These are phyloP conservation scores for Thraustochytrium striatum DNA, from an alignment of 352 stramenopile genomes.

Conservation along the genomic window DNA sequence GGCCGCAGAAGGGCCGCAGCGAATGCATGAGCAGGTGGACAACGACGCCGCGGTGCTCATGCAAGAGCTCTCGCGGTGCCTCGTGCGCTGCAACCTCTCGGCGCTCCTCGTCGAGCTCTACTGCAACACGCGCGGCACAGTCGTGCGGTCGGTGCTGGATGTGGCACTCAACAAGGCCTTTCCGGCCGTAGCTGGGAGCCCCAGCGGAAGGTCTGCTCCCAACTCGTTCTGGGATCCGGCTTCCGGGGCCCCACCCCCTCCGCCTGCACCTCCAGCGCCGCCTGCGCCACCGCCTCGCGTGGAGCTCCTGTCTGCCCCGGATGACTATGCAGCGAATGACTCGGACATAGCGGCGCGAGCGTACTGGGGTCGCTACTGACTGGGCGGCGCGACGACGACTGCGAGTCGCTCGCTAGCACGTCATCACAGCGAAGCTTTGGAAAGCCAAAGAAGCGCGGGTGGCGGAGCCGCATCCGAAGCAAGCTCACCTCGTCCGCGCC, in stretches of 20 bases:
- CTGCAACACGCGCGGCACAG: not conserved
- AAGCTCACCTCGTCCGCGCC: too few relatives aligned
- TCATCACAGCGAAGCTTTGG: too few relatives aligned
- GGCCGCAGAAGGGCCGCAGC: not conserved
- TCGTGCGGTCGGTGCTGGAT: not conserved
- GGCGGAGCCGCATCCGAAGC: too few relatives aligned
- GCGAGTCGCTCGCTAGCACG: too few relatives aligned
- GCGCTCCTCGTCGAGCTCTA: not conserved
- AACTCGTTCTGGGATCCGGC: not conserved
- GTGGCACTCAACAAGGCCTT: too few relatives aligned
- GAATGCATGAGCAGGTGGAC: not conserved
- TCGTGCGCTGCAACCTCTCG: not conserved
- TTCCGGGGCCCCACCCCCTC: not conserved
- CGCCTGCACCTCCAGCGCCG: not conserved
- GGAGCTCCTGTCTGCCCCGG: not conserved
- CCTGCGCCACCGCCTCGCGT: not conserved
- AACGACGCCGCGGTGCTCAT: not conserved
- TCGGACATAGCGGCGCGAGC: too few relatives aligned
- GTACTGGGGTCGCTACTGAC: too few relatives aligned
- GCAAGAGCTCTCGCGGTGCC: slow-evolving; percentile 28
- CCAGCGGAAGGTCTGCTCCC: too few relatives aligned
- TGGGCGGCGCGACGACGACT: too few relatives aligned
- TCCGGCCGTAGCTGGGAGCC: too few relatives aligned
- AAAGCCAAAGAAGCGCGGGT: too few relatives aligned
- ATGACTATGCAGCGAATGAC: too few relatives aligned